Evolutionary conservation across 192 early-diverging fungal species (phyloP).

Genomic region (Powellomyces hirtus): DNA sequence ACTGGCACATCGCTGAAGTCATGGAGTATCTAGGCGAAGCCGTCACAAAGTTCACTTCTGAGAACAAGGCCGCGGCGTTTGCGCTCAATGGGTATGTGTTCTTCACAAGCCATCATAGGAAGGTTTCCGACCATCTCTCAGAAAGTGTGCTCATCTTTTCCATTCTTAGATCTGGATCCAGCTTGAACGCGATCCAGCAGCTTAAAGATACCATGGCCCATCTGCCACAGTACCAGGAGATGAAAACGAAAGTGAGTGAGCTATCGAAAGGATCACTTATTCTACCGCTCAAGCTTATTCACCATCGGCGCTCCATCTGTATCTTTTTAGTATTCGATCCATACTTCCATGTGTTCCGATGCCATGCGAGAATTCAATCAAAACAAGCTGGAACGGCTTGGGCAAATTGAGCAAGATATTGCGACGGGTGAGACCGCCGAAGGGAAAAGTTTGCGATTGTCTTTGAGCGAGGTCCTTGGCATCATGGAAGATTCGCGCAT

Average conservation of each 20-base stretch:
- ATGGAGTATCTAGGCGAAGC: slow-evolving; percentile 63
- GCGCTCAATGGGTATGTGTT: slow-evolving; percentile 17
- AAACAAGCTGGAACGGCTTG: slow-evolving; percentile 58
- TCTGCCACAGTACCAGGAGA: slow-evolving; percentile 78
- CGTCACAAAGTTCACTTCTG: slow-evolving; percentile 69
- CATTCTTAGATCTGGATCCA: not conserved
- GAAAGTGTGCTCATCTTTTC: too few species aligned
- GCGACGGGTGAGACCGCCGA: slow-evolving; percentile 72
- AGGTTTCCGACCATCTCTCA: too few species aligned
- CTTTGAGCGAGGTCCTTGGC: slow-evolving; percentile 60
- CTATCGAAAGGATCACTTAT: too few species aligned
- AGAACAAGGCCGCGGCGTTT: slow-evolving; percentile 69
- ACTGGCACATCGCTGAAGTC: slow-evolving; percentile 75
- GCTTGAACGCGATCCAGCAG: slow-evolving; percentile 40
- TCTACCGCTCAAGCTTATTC: too few species aligned
- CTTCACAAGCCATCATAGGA: too few species aligned
- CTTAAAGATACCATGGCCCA: slow-evolving; percentile 79
- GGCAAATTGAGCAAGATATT: slow-evolving; percentile 69
- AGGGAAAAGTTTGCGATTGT: slow-evolving; percentile 51
- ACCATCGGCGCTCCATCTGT: not conserved
- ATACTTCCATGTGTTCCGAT: slow-evolving; percentile 71
- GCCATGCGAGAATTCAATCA: slow-evolving; percentile 66
- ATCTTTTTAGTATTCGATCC: slow-evolving; percentile 57
- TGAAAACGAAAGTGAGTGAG: slow-evolving; percentile 56
- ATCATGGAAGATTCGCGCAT: slow-evolving; percentile 65